Evolutionary conservation across 2,329 filamentous ascomycete genomes (phyloP).

Genomic region (Endoconidiophora polonica): DNA sequence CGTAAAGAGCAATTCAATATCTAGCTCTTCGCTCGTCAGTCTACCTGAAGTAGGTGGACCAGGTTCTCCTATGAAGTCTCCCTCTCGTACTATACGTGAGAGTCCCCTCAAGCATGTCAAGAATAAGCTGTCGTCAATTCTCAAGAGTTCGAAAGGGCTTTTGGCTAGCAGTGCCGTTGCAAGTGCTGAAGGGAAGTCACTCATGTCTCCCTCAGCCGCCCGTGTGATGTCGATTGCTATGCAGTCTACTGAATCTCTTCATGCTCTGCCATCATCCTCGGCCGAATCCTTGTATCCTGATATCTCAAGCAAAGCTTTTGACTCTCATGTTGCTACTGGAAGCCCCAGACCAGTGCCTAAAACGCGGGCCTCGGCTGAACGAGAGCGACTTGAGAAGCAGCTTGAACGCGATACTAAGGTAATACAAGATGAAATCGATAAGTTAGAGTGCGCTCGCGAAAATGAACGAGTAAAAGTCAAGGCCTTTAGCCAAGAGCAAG

Average conservation of each 20-base stretch:
- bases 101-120: constrained; percentile 84
- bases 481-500: constrained; percentile 40
- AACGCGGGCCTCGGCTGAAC: constrained; percentile 42
- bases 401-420: constrained; percentile 48
- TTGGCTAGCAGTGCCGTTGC: constrained; percentile 59
- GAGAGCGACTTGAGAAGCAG: constrained; percentile 48
- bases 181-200: constrained; percentile 44
- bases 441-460: constrained; percentile 49
- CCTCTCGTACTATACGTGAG: constrained; percentile 42
- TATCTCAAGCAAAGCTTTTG: constrained; percentile 17
- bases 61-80: constrained; percentile 38
- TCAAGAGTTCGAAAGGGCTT: constrained; percentile 73
- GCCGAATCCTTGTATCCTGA: constrained; percentile 29
- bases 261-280: constrained; percentile 14
- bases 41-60: constrained; percentile 27
- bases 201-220: constrained; percentile 36
- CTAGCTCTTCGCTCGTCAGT: constrained; percentile 35
- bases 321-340: constrained; percentile 17
- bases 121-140: constrained; percentile 76
- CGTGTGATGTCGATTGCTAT: constrained; percentile 28
- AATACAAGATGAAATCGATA: constrained; percentile 41
- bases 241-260: constrained; percentile 33
- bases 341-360: constrained; percentile 26
- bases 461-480: constrained; percentile 54
- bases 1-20: constrained; percentile 30